A percentile compares a stretch with the other conserved stretches of the same genome.
phyloP scores from a whole-genome alignment of 805 yeast species.

The Zygoascus flipseniorum region DNA sequence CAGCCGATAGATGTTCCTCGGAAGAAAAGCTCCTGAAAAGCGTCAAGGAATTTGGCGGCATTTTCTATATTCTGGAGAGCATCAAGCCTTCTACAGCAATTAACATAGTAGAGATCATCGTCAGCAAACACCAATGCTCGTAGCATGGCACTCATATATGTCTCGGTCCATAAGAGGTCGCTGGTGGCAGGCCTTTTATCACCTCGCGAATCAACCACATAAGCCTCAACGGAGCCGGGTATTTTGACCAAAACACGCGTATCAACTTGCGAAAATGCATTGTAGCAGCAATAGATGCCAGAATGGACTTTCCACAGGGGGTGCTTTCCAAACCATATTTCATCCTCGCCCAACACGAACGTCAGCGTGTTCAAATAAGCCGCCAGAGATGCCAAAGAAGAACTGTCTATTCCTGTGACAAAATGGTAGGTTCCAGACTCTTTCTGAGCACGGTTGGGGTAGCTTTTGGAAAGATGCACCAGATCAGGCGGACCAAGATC shows the following conservation, averaged over 20 bases:
- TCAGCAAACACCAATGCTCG: constrained; percentile 73
- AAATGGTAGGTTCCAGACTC: constrained; percentile 49
- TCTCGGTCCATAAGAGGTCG: constrained; percentile 35
- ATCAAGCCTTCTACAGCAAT: constrained; percentile 75
- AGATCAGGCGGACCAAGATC: constrained; percentile 75
- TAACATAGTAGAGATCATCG: constrained; percentile 66
- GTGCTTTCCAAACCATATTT: constrained; percentile 66
- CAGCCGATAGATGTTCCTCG: constrained; percentile 64
- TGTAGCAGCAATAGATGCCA: constrained; percentile 49
- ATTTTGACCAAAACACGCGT: constrained; percentile 55
- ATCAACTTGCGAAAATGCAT: constrained; percentile 66
- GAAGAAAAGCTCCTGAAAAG: constrained; percentile 57
- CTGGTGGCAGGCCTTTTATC: constrained; percentile 28
- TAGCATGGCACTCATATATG: constrained; percentile 62
- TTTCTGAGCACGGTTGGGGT: constrained; percentile 33
- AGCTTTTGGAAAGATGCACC: constrained; percentile 39
- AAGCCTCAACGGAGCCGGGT: constrained; percentile 40
- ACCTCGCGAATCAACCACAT: constrained; percentile 29
- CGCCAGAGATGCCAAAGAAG: constrained; percentile 45
- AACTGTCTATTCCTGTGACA: constrained; percentile 45
- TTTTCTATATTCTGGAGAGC: constrained; percentile 51
- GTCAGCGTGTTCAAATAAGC: constrained; percentile 46
- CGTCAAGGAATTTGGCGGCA: constrained; percentile 48
- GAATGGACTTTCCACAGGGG: constrained; percentile 34
- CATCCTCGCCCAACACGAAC: constrained; percentile 41